Conservation (phyloP, 2,329 filamentous ascomycete species). For the Aspergillus clavatus region DNA sequence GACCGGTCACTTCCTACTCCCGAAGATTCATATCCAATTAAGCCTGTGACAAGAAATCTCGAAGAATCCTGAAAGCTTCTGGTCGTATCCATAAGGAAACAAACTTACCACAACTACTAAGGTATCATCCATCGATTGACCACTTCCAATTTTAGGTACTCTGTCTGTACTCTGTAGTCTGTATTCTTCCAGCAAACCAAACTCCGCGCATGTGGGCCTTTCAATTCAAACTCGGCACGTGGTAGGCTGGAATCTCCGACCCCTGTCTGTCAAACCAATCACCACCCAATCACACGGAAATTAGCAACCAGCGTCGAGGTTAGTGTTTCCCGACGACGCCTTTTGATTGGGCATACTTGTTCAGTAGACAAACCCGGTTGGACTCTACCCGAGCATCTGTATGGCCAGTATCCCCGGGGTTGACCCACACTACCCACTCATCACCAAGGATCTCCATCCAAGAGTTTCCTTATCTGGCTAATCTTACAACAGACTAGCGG, state of each 20-base stretch:
- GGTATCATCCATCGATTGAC: no score
- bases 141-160: no score
- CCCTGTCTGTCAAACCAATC: conserved; percentile 3
- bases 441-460: background rate
- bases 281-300: background rate
- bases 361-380: background rate
- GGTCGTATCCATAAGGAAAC: no score
- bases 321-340: background rate
- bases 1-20: no score
- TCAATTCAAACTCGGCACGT: conserved; percentile 2
- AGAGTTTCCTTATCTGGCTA: no score
- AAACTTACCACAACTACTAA: no score
- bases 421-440: background rate
- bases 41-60: no score
- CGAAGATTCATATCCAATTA: no score
- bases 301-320: conserved; percentile 7
- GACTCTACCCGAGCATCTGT: background rate
- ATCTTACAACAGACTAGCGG: no score
- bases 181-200: background rate
- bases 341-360: background rate
- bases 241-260: conserved; percentile 12
- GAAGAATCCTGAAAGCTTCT: no score
- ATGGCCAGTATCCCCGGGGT: background rate
- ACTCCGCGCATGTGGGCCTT: background rate
- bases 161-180: no score